Evolutionary conservation across 2,329 filamentous ascomycete genomes (phyloP), one percentile per base, ranked within the genome.

Genomic region (Aspergillus vadensis): DNA sequence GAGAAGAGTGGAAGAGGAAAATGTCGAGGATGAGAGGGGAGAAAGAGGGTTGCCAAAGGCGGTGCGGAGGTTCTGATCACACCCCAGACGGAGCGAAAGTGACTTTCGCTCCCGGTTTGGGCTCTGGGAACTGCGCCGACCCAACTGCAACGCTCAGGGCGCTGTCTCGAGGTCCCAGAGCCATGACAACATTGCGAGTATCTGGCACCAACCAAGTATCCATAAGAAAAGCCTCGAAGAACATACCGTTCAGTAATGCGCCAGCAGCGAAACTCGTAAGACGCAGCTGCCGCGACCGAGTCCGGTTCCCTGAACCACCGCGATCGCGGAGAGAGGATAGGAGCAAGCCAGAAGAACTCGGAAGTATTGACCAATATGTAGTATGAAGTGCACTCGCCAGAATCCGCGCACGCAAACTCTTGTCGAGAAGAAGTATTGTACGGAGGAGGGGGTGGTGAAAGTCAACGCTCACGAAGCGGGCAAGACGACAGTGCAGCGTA

Each of bases 1-100:
- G 36, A 51, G 49, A 55, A 57, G 61, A 54, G 23, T 27, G 23
- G 23, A 44, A 39, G 27, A 53, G 23, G 50, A 56, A 25, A 60
- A 43, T 36, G 58, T 27, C 58, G 59, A 59, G 63, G 59, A 61
- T 36, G 63, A 58, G 65, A 58, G 61, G 59, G 63, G 66, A 65
- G 66, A 58, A 36, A 39, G 64, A 61, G 57, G 64, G 67, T 63
- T 67, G 64, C 61, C 65, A 71, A 74, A 75, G 74, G 73, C 74
- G 73, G 74, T 75, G 73, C 74, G 73, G 74, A 76, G 73, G 75
- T 73, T 67, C 41, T 75, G 73, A 74, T 73, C 71, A 69, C 64
- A 67, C 69, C 70, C 71, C 70, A 72, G 67, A 68, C 65, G 67
- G 65, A 66, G 59, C 57, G 66, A 61, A 64, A 61, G 62, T 64